Evolutionary conservation across 495 filamentous ascomycete species (phyloP), one percentile per base, ranked within the genome.

Genomic region (Jackrogersella multiformis): DNA sequence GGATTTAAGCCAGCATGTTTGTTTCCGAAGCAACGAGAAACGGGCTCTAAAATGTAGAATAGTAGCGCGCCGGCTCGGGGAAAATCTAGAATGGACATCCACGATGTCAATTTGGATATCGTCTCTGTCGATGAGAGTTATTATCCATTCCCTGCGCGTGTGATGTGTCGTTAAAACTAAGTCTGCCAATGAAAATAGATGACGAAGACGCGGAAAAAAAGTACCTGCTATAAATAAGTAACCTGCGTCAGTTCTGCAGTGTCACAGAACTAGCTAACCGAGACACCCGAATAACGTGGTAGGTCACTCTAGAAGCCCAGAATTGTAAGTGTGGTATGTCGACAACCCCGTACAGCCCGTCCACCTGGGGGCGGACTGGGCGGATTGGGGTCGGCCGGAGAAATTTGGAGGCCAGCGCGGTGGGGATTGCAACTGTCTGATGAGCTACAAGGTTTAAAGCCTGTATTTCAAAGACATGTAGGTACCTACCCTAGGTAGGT

Each of bases 151-250:
- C 10, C 32, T 4, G 32, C 20, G 49, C 30, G 32, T 23, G 32
- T 30, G 28, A 61, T 32, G 44, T 57, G 46, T 68, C 52, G 65
- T 68, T 54, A 23, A 58, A 68, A 62, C 45, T 54, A 63, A 63
- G 52, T 18, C 30, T 15, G 28, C 53, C 52, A 62, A 62, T 68
- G n/a, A 15, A 57, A 41, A 56, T n/a, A 6, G 34, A 18, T 30
- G 41, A 39, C 5, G 16, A 65, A 45, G n/a, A 55, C 45, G 28
- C 21, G 16, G 24, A 39, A 24, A 34, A 6, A 54, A 49, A 28
- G n/a, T 13, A n/a, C 21, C 39, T 60, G n/a, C 66, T 64, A 69
- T 69, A 69, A 69, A 69, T 69, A 63, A 66, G 51, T 44, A 42
- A 42, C 60, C 41, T 42, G 46, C 48, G 55, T 46, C 23, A 54